These are phyloP conservation scores for Aspergillus sparsus DNA, from an alignment of 495 filamentous ascomycete genomes.

Conservation along the genomic window DNA sequence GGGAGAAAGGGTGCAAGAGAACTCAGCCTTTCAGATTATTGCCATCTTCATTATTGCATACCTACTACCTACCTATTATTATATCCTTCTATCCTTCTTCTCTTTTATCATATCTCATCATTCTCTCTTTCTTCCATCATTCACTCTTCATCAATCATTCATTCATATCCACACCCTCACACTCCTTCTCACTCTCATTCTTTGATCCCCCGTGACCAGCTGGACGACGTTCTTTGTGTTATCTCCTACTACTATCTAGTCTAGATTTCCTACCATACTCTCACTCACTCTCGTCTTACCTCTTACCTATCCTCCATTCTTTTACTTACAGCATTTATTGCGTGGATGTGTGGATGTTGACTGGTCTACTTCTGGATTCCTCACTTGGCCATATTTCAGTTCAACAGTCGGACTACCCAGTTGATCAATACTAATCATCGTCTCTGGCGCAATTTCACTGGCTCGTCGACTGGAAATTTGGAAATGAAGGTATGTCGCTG, in stretches of 20 bases:
- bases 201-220: background rate
- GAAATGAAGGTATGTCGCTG: constrained; percentile 31
- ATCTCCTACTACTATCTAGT: background rate
- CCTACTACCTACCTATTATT: background rate
- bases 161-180: constrained; percentile 9
- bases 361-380: constrained; percentile 9
- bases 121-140: too few relatives aligned
- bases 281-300: constrained; percentile 20
- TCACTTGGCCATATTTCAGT: constrained; percentile 3
- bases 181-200: constrained; percentile 13
- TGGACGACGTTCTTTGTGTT: constrained; percentile 8
- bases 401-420: background rate
- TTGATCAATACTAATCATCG: constrained; percentile 2
- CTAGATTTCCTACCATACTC: background rate
- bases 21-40: constrained; percentile 13
- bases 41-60: background rate
- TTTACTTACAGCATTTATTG: constrained; percentile 15
- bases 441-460: background rate
- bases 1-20: constrained; percentile 4
- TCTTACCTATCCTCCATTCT: constrained; percentile 23
- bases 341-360: constrained; percentile 45
- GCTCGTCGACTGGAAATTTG: constrained; percentile 12
- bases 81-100: constrained; percentile 20
- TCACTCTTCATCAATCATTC: too few relatives aligned
- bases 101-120: constrained; percentile 9